Conservation (phyloP, 2,329 filamentous ascomycete genomes). For the Pyrenochaeta sp. region DNA sequence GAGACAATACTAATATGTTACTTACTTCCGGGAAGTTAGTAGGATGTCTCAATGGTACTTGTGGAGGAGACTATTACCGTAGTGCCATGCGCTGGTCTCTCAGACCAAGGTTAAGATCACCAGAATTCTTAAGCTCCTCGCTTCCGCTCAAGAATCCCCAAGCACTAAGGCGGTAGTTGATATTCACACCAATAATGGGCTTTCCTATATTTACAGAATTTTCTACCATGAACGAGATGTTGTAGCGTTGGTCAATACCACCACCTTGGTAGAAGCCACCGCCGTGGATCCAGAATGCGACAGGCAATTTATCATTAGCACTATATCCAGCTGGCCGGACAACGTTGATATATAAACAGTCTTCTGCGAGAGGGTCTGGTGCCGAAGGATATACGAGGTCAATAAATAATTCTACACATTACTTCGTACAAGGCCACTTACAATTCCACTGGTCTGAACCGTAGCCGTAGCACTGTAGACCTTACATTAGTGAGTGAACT, state of each 20-base stretch:
- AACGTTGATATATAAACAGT: conserved; percentile 62
- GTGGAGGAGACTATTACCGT: conserved; percentile 8
- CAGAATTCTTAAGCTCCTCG: conserved; percentile 46
- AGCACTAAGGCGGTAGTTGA: conserved; percentile 62
- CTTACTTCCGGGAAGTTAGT: no score
- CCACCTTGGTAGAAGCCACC: conserved; percentile 60
- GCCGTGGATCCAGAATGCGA: conserved; percentile 65
- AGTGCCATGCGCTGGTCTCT: conserved; percentile 58
- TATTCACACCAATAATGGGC: conserved; percentile 56
- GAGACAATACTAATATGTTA: no score
- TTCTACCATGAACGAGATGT: conserved; percentile 58
- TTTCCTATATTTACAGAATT: conserved; percentile 56
- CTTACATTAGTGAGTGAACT: conserved; percentile 7
- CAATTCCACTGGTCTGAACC: conserved; percentile 47
- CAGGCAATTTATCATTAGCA: conserved; percentile 55
- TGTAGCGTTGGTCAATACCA: conserved; percentile 63
- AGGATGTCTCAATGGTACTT: no score
- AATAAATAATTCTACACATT: background rate
- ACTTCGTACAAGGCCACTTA: conserved; percentile 45
- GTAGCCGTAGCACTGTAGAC: conserved; percentile 47
- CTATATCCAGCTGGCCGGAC: conserved; percentile 52
- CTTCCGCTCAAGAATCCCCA: conserved; percentile 70
- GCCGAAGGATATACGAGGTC: background rate
- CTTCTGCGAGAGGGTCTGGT: conserved; percentile 55
- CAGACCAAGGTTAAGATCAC: conserved; percentile 58